These are phyloP conservation scores for Quercus aquifolioides DNA, from an alignment of 306 rosid genomes.

Conservation along the genomic window DNA sequence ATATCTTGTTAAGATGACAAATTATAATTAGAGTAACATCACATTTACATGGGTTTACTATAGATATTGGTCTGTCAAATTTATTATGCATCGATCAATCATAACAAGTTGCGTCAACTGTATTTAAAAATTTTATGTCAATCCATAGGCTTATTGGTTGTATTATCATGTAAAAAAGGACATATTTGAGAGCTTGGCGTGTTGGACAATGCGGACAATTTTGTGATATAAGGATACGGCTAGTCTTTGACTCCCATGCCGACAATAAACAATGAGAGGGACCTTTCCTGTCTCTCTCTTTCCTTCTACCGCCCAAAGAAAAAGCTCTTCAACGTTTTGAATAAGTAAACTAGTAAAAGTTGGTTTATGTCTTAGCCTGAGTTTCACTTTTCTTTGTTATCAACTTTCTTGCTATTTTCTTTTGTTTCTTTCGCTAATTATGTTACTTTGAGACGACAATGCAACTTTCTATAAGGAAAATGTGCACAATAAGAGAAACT, in stretches of 20 bases:
- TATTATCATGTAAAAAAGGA: neutral
- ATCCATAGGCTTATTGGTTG: neutral
- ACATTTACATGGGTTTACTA: rapidly evolving
- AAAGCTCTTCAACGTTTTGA: constrained; percentile 42
- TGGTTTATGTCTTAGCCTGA: constrained; percentile 33
- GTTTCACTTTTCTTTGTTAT: neutral
- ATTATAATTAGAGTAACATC: too few relatives aligned
- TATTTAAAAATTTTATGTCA: too few relatives aligned
- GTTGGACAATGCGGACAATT: constrained; percentile 24
- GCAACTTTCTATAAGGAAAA: neutral
- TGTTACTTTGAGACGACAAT: neutral
- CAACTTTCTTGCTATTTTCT: neutral
- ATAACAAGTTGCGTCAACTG: too few relatives aligned
- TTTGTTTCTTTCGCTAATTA: neutral
- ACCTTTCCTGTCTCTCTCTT: constrained; percentile 24
- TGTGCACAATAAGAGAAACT: neutral
- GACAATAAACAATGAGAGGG: constrained; percentile 13
- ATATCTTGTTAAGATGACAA: too few relatives aligned
- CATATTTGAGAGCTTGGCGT: constrained; percentile 12
- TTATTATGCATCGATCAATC: too few relatives aligned
- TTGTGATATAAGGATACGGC: constrained; percentile 10
- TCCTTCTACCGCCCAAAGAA: constrained; percentile 87
- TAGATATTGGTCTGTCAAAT: too few relatives aligned
- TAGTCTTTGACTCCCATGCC: constrained; percentile 33
- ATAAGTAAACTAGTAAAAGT: constrained; percentile 49